These are phyloP conservation scores for Pseudonitzschia delicatissima DNA, from an alignment of 108 stramenopile genomes.

Conservation along the genomic window DNA sequence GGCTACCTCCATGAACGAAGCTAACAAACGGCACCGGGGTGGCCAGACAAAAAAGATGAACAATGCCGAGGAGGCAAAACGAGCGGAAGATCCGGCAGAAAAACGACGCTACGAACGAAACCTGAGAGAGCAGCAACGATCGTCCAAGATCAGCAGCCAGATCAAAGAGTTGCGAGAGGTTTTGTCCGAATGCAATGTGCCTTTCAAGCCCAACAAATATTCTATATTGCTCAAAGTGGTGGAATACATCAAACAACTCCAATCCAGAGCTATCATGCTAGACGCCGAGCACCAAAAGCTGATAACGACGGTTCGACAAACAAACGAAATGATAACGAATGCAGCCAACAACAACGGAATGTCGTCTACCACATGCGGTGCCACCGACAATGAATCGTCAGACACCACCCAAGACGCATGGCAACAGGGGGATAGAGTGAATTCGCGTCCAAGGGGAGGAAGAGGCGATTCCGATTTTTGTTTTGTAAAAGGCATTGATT, in stretches of 20 bases:
- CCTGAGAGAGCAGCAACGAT: conserved; percentile 84
- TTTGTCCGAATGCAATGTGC: conserved; percentile 63
- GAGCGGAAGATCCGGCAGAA: conserved; percentile 49
- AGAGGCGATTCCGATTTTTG: conserved; percentile 53
- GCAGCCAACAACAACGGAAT: conserved; percentile 11
- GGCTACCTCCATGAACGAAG: not conserved
- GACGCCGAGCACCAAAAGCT: conserved; percentile 76
- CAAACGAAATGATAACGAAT: conserved; percentile 48
- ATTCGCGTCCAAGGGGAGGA: not conserved
- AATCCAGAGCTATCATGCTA: conserved; percentile 57
- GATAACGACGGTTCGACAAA: conserved; percentile 56
- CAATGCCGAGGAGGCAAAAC: conserved; percentile 30
- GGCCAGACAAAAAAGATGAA: conserved; percentile 5
- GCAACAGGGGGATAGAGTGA: conserved; percentile 3
- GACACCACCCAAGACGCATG: not conserved
- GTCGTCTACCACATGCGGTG: conserved; percentile 3
- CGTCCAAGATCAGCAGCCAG: conserved; percentile 68
- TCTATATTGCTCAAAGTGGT: conserved; percentile 77
- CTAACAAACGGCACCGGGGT: not conserved
- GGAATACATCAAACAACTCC: conserved; percentile 79
- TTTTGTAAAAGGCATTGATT: conserved; percentile 76
- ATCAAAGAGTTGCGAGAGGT: conserved; percentile 78
- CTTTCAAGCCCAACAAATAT: conserved; percentile 83
- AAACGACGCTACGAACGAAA: conserved; percentile 78
- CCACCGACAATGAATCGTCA: conserved; percentile 5